Percentiles rank a stretch among this genome's conserved stretches.
These are phyloP conservation scores for Trametes polyzona DNA, from an alignment of 1,284 basidiomycete genomes.

Conservation along the genomic window DNA sequence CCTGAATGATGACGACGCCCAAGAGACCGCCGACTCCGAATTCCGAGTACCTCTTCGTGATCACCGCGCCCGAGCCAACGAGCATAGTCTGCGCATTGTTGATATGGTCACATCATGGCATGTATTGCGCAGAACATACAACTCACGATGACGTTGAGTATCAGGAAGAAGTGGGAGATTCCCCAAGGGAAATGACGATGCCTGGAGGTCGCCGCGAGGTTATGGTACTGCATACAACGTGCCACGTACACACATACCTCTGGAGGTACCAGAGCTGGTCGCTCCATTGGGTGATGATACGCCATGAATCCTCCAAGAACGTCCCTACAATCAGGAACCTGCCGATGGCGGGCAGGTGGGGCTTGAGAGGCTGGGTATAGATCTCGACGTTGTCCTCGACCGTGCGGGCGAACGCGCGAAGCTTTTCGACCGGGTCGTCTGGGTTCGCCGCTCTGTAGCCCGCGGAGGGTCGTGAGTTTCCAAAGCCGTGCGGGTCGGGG, in stretches of 20 bases:
- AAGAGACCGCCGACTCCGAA: conserved; percentile 90
- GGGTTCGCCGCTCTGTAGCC: conserved; percentile 79
- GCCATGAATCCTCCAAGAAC: conserved; percentile 95
- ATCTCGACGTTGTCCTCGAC: conserved; percentile 94
- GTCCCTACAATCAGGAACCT: conserved; percentile 98
- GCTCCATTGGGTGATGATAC: conserved; percentile 93
- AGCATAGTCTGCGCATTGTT: conserved; percentile 77
- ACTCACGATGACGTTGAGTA: conserved; percentile 91
- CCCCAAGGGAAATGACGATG: conserved; percentile 96
- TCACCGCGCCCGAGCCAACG: conserved; percentile 84
- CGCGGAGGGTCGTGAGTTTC: conserved; percentile 65
- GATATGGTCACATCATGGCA: not conserved
- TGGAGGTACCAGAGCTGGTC: conserved; percentile 98
- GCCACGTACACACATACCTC: conserved; percentile 58
- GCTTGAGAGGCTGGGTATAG: conserved; percentile 92
- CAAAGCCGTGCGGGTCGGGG: conserved; percentile 73
- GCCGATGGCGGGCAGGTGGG: conserved; percentile 93
- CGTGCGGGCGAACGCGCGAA: conserved; percentile 77
- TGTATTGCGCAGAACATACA: not conserved
- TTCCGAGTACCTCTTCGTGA: conserved; percentile 88
- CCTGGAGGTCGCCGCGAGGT: conserved; percentile 45
- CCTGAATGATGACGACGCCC: conserved; percentile 92
- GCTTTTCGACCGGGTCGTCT: conserved; percentile 83
- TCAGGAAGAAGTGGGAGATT: conserved; percentile 89
- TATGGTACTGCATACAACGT: conserved; percentile 5